A percentile compares a stretch with the other conserved stretches of the same genome.
phyloP scores from a whole-genome alignment of 164 flowering plant species.

The Cinnamomum micranthum region DNA sequence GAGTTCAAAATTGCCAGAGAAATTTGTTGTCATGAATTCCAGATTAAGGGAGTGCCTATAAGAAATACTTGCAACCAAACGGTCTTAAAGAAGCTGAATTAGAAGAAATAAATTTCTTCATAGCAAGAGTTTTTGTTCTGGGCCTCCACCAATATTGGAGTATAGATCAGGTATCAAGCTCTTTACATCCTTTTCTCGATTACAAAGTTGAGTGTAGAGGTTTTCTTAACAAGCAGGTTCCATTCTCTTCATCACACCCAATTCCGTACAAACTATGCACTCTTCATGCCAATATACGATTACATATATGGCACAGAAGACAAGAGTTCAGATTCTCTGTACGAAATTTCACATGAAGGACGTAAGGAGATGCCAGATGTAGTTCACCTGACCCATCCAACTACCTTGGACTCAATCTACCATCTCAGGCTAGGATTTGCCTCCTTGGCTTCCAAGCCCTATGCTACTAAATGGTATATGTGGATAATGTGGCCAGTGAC shows the following conservation, averaged over 20 bases:
- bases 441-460: slow-evolving; percentile 53
- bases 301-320: slow-evolving; percentile 58
- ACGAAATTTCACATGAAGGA: slow-evolving; percentile 38
- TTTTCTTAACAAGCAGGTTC: slow-evolving; percentile 21
- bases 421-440: slow-evolving; percentile 62
- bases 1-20: too few species aligned
- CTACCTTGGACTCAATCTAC: slow-evolving; percentile 60
- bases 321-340: slow-evolving; percentile 41
- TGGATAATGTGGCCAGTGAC: slow-evolving; percentile 66
- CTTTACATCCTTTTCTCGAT: too few species aligned
- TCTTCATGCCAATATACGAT: slow-evolving; percentile 59
- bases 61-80: too few species aligned
- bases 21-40: too few species aligned
- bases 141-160: too few species aligned
- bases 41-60: too few species aligned
- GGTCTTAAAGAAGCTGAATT: not conserved
- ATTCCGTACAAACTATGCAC: slow-evolving; percentile 45
- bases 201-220: too few species aligned
- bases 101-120: too few species aligned
- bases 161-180: too few species aligned
- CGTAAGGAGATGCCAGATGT: slow-evolving; percentile 42
- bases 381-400: slow-evolving; percentile 68
- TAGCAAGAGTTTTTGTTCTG: too few species aligned
- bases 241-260: slow-evolving; percentile 60
- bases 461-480: slow-evolving; percentile 54